phyloP scores from a whole-genome alignment of 306 rosid genomes.

The Lupinus albus region DNA sequence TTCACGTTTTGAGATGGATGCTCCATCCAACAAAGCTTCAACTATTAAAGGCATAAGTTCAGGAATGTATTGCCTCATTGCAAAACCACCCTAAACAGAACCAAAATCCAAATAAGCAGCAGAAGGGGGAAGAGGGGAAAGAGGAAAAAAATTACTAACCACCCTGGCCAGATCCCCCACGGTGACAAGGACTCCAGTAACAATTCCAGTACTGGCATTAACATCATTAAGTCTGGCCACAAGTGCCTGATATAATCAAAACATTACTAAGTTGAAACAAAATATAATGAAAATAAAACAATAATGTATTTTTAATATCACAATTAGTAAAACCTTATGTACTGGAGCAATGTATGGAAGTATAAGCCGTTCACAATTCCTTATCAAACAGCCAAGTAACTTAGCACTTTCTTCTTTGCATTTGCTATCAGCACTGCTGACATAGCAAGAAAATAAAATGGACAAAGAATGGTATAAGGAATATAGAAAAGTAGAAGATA shows the following conservation, averaged over 20 bases:
- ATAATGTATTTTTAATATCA: constrained; percentile 28
- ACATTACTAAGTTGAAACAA: constrained; percentile 37
- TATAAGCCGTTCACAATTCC: constrained; percentile 90
- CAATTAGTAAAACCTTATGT: constrained; percentile 70
- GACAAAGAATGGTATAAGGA: neutral
- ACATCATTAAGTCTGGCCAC: constrained; percentile 84
- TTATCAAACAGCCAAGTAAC: constrained; percentile 90
- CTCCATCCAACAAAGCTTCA: constrained; percentile 95
- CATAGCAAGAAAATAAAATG: constrained; percentile 50
- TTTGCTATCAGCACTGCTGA: constrained; percentile 98
- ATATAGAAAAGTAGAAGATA: no score
- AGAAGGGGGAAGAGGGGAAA: neutral
- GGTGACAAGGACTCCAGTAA: constrained; percentile 96
- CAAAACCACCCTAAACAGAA: constrained; percentile 84
- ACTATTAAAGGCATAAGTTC: constrained; percentile 98
- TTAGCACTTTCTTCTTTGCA: constrained; percentile 99
- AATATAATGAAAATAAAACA: constrained; percentile 16
- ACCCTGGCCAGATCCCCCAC: constrained; percentile 99
- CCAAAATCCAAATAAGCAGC: constrained; percentile 30
- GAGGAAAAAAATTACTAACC: constrained; percentile 62
- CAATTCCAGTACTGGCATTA: constrained; percentile 78
- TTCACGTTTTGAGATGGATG: constrained; percentile 90
- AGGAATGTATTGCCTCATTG: constrained; percentile 95
- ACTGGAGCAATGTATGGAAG: constrained; percentile 95
- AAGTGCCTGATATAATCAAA: constrained; percentile 70